phyloP scores from a whole-genome alignment of 2,329 filamentous ascomycete genomes.

The Stachybotrys elegans region DNA sequence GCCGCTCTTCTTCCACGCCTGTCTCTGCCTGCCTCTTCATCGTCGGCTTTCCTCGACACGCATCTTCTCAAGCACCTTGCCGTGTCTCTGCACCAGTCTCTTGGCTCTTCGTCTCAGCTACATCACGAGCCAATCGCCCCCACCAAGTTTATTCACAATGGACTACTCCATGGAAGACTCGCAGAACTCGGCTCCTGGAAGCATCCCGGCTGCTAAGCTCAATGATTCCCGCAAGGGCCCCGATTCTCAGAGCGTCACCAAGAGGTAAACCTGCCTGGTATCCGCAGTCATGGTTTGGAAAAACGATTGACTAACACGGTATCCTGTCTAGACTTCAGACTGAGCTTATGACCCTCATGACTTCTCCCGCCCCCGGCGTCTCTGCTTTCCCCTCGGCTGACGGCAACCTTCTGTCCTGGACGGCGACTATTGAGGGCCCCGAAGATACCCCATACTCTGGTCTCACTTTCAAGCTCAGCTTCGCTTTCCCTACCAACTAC shows the following conservation, averaged over 20 bases:
- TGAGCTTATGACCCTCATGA: constrained; percentile 98
- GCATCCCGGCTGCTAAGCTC: constrained; percentile 57
- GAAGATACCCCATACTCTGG: constrained; percentile 85
- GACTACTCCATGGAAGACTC: constrained; percentile 47
- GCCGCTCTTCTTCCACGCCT: neutral
- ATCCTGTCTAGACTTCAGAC: constrained; percentile 70
- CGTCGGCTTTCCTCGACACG: neutral
- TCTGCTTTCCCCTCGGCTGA: constrained; percentile 91
- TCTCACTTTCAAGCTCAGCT: constrained; percentile 86
- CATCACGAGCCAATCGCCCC: constrained; percentile 2
- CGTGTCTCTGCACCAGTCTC: neutral
- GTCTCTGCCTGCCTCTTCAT: neutral
- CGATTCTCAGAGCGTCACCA: constrained; percentile 71
- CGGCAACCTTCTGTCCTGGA: constrained; percentile 88
- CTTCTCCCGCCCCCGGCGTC: constrained; percentile 84
- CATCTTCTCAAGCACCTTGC: neutral
- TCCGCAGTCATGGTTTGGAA: constrained; percentile 1
- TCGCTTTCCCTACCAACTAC: constrained; percentile 88
- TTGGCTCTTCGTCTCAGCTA: constrained; percentile 4
- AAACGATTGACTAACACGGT: constrained; percentile 7
- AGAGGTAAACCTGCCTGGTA: constrained; percentile 56
- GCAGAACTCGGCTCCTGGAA: constrained; percentile 64
- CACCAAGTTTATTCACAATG: constrained; percentile 26
- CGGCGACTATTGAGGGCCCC: constrained; percentile 87
- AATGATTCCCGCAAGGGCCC: constrained; percentile 49